phyloP scores from a whole-genome alignment of 805 yeast species.

The Ogataea chonburiensis region DNA sequence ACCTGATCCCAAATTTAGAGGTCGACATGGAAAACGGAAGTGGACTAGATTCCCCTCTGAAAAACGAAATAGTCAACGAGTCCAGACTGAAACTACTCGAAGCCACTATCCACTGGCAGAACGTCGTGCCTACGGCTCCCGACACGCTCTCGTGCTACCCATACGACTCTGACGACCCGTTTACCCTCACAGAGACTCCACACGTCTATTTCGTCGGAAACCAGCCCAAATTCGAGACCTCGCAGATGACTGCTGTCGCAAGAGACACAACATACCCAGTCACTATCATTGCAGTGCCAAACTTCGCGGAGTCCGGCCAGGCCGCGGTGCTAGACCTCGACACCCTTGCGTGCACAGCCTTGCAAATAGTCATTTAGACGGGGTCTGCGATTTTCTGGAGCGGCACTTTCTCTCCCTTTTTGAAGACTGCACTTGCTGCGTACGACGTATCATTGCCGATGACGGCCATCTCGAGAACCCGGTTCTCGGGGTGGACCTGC shows the following conservation, averaged over 20 bases:
- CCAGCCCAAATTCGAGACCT: constrained; percentile 60
- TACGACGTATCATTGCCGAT: constrained; percentile 61
- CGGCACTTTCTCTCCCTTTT: constrained; percentile 36
- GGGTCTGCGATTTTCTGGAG: constrained; percentile 26
- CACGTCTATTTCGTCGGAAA: constrained; percentile 87
- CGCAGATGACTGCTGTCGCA: constrained; percentile 38
- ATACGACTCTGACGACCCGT: constrained; percentile 73
- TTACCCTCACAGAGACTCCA: constrained; percentile 75
- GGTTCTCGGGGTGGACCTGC: constrained; percentile 44
- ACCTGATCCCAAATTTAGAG: constrained; percentile 45
- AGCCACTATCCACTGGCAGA: constrained; percentile 76
- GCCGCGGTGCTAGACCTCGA: constrained; percentile 59
- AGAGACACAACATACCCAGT: constrained; percentile 22
- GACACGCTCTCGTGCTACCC: constrained; percentile 94
- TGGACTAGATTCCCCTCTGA: constrained; percentile 27
- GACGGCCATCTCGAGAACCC: constrained; percentile 44
- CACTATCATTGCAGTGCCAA: constrained; percentile 62
- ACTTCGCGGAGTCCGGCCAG: constrained; percentile 63
- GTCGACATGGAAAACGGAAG: constrained; percentile 22
- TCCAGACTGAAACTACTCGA: constrained; percentile 57
- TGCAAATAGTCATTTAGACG: constrained; percentile 33
- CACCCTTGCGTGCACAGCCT: constrained; percentile 53
- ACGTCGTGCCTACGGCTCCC: constrained; percentile 91
- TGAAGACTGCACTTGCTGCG: constrained; percentile 47
- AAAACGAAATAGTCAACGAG: constrained; percentile 49